A percentile compares a stretch with the other conserved stretches of the same genome.
These are phyloP conservation scores for Dipteronia dyeriana DNA, from an alignment of 345 rosid genomes.

Conservation along the genomic window DNA sequence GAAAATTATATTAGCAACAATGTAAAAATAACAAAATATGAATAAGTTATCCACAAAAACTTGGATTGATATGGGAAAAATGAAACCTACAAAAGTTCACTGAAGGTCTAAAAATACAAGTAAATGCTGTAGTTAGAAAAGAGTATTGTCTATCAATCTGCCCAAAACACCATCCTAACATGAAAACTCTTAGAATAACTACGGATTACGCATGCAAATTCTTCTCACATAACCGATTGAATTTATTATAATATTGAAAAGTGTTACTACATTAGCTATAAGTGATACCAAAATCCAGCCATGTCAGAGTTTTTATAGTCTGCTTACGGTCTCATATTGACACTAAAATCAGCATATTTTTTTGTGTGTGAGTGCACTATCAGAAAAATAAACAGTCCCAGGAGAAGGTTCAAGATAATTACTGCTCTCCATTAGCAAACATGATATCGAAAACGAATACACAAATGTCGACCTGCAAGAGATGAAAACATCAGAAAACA, in stretches of 20 bases:
- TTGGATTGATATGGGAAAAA: too few relatives aligned
- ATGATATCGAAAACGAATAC: conserved; percentile 82
- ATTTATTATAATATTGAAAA: too few relatives aligned
- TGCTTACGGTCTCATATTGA: background rate
- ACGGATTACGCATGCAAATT: too few relatives aligned
- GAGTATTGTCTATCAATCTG: background rate
- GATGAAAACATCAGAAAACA: conserved; percentile 18
- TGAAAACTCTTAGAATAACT: too few relatives aligned
- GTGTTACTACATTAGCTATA: too few relatives aligned
- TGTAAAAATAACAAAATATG: background rate
- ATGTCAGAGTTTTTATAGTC: too few relatives aligned
- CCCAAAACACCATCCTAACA: too few relatives aligned
- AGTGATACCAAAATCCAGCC: too few relatives aligned
- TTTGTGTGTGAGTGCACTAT: background rate
- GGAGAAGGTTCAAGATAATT: conserved; percentile 40
- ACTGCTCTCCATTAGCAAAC: conserved; percentile 87
- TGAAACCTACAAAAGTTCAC: background rate
- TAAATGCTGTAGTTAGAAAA: background rate
- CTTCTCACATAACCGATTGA: too few relatives aligned
- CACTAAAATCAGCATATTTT: background rate
- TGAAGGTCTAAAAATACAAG: background rate
- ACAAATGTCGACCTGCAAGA: conserved; percentile 80
- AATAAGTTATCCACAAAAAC: background rate
- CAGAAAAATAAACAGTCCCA: conserved; percentile 12
- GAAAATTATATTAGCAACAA: background rate